Evolutionary conservation across 2,329 filamentous ascomycete species (phyloP).

Genomic region (Trichoderma arundinaceum): DNA sequence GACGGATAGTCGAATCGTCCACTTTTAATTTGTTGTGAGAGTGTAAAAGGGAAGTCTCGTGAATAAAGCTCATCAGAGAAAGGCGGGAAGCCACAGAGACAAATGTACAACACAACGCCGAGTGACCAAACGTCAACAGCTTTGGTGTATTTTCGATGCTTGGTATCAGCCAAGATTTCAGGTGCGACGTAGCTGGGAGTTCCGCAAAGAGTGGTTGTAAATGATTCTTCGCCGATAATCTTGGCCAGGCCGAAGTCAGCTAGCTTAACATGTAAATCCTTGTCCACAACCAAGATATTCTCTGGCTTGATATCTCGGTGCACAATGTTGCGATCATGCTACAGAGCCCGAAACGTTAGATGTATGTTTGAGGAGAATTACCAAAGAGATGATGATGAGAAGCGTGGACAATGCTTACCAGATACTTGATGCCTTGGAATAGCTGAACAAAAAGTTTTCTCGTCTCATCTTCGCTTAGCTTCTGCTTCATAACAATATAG

Average conservation of each 20-base stretch:
- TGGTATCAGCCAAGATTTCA: conserved; percentile 85
- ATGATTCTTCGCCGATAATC: conserved; percentile 97
- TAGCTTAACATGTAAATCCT: conserved; percentile 84
- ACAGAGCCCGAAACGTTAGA: background rate
- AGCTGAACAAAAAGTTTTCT: conserved; percentile 88
- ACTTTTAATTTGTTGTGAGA: conserved; percentile 87
- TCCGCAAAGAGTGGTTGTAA: conserved; percentile 93
- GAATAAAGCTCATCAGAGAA: conserved; percentile 93
- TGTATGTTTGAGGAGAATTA: background rate
- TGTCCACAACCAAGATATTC: conserved; percentile 89
- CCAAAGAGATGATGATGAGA: background rate
- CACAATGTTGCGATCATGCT: conserved; percentile 97
- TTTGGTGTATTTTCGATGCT: conserved; percentile 86
- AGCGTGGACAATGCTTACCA: conserved; percentile 64
- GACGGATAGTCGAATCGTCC: conserved; percentile 93
- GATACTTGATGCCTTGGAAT: conserved; percentile 91
- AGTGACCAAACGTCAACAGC: conserved; percentile 97
- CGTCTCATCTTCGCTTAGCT: conserved; percentile 81
- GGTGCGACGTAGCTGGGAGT: conserved; percentile 98
- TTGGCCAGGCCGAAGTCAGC: conserved; percentile 97
- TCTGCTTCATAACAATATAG: conserved; percentile 87
- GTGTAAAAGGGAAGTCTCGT: conserved; percentile 79
- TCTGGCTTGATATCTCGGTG: conserved; percentile 98
- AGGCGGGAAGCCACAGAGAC: conserved; percentile 92
- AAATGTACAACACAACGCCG: conserved; percentile 97